These are phyloP conservation scores for Ceratobasidium sp. DNA, from an alignment of 1,284 basidiomycete genomes.

Conservation along the genomic window DNA sequence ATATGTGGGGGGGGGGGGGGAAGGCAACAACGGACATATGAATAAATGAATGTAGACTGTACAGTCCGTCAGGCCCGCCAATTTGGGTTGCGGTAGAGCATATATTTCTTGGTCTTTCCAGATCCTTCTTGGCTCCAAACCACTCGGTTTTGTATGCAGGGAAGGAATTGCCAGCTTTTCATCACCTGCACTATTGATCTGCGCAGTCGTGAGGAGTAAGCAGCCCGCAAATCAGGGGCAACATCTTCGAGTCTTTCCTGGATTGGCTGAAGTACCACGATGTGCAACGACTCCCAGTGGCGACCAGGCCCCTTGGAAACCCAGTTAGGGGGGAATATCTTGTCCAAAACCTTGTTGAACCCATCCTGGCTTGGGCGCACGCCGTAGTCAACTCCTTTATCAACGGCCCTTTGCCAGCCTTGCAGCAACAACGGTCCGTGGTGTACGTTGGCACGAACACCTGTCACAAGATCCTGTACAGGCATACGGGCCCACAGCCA, in stretches of 20 bases:
- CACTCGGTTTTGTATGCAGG: background rate
- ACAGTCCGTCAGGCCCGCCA: background rate
- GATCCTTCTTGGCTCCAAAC: background rate
- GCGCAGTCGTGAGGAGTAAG: background rate
- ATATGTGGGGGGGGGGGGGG: background rate
- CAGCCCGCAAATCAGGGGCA: background rate
- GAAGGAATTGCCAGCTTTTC: background rate
- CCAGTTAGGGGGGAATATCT: slow-evolving; percentile 3
- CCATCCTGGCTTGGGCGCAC: background rate
- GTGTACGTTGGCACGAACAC: background rate
- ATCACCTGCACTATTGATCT: background rate
- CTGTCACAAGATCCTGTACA: background rate
- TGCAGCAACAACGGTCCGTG: background rate
- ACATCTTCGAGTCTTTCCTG: background rate
- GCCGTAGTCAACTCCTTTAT: background rate
- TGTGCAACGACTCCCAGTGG: background rate
- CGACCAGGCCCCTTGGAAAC: too few species aligned
- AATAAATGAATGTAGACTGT: too few species aligned
- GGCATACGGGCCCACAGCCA: slow-evolving; percentile 2
- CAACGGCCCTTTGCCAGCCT: background rate
- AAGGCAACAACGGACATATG: background rate
- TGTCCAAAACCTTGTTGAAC: background rate
- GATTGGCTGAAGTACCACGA: background rate
- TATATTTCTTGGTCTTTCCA: background rate
- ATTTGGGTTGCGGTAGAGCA: background rate